A percentile compares a stretch with the other conserved stretches of the same genome.
Conservation (phyloP, 192 early-diverging fungal genomes). For the Coemansia sp. region DNA sequence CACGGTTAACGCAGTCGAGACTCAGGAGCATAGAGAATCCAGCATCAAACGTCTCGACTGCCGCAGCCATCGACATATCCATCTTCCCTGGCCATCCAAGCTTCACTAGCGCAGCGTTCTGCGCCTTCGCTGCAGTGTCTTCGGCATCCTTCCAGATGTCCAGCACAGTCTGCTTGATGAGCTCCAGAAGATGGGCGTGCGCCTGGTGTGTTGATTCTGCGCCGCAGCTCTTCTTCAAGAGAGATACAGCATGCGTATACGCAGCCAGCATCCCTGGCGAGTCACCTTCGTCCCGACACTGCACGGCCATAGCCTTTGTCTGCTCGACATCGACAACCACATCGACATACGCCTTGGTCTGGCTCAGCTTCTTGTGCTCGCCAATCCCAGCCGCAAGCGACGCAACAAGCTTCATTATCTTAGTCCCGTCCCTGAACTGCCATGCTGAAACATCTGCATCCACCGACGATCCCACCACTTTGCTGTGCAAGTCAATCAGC, state of each 20-base stretch:
- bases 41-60: constrained; percentile 28
- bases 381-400: constrained; percentile 30
- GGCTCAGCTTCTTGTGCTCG: constrained; percentile 28
- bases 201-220: neutral
- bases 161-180: constrained; percentile 22
- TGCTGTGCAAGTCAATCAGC: constrained; percentile 44
- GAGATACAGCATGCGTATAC: constrained; percentile 15
- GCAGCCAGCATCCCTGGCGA: constrained; percentile 29
- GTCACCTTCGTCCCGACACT: neutral
- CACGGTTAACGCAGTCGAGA: constrained; percentile 31
- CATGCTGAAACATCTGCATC: constrained; percentile 34
- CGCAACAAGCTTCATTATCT: constrained; percentile 36
- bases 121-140: constrained; percentile 21
- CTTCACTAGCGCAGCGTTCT: constrained; percentile 26
- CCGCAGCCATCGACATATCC: constrained; percentile 23
- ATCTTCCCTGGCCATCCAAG: constrained; percentile 47
- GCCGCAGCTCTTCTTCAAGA: constrained; percentile 14
- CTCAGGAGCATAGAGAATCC: constrained; percentile 34
- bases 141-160: constrained; percentile 32
- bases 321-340: constrained; percentile 36
- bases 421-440: constrained; percentile 48
- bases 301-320: constrained; percentile 18
- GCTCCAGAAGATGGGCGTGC: constrained; percentile 22
- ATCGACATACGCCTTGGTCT: constrained; percentile 42
- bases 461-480: constrained; percentile 23